These are phyloP conservation scores for Coemansia erecta DNA, from an alignment of 192 early-diverging fungal genomes.

Conservation along the genomic window DNA sequence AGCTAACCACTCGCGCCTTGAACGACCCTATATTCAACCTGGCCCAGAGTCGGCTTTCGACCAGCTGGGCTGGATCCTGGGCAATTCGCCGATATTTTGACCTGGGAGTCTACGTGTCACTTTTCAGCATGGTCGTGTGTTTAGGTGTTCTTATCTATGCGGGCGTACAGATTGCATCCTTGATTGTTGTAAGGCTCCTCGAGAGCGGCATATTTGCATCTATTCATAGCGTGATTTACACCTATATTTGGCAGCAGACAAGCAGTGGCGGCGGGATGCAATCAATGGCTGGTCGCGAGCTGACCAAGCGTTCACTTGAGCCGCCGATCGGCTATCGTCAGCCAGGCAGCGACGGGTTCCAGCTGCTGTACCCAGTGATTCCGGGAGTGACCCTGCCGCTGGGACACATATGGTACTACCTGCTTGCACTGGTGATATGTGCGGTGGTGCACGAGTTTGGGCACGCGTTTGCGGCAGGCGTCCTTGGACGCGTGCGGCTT, in stretches of 20 bases:
- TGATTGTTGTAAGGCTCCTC: neutral
- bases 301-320: neutral
- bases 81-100: neutral
- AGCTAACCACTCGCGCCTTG: conserved; percentile 13
- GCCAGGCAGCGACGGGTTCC: neutral
- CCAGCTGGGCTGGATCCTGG: neutral
- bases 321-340: neutral
- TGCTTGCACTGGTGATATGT: conserved; percentile 19
- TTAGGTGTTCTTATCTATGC: conserved; percentile 13
- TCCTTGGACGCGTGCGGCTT: conserved; percentile 4
- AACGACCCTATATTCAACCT: conserved; percentile 6
- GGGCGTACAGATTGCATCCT: conserved; percentile 20
- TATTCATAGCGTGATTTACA: neutral
- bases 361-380: conserved; percentile 30
- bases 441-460: conserved; percentile 39
- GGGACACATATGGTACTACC: conserved; percentile 32
- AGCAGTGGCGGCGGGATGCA: too few species aligned
- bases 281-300: too few species aligned
- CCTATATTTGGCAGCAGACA: neutral
- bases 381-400: conserved; percentile 42
- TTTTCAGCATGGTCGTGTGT: conserved; percentile 23
- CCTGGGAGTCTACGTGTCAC: neutral
- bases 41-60: neutral
- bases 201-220: neutral
- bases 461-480: conserved; percentile 37